These are phyloP conservation scores for Fagopyrum homotropicum DNA, from an alignment of 148 eudicot species.

Conservation along the genomic window DNA sequence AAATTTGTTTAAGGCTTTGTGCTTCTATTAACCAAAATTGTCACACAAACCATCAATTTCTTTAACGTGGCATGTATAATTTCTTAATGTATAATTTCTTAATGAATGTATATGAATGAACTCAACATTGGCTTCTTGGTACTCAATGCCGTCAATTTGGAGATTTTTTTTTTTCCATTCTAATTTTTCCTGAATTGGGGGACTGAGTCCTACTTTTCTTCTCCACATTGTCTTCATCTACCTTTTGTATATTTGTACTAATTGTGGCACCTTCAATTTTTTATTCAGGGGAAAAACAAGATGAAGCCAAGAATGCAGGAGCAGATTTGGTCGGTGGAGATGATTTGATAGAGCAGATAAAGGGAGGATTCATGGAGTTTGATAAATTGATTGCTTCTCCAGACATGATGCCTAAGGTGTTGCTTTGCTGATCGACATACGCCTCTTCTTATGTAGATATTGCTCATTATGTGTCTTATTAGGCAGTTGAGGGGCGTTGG, in stretches of 20 bases:
- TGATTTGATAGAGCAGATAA: slow-evolving; percentile 81
- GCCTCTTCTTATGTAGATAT: slow-evolving; percentile 3
- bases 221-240: not conserved
- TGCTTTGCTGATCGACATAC: slow-evolving; percentile 6
- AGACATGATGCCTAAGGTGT: slow-evolving; percentile 99
- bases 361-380: slow-evolving; percentile 93
- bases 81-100: not conserved
- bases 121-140: not conserved
- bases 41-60: not conserved
- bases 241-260: not conserved
- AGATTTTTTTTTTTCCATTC: not conserved
- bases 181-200: not conserved
- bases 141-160: not conserved
- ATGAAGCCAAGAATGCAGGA: slow-evolving; percentile 93
- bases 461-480: not conserved
- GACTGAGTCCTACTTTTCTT: not conserved
- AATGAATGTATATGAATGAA: not conserved
- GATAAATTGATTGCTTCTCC: slow-evolving; percentile 94
- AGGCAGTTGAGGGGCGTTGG: not conserved
- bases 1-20: not conserved
- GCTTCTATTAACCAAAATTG: not conserved
- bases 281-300: slow-evolving; percentile 76
- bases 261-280: not conserved
- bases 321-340: slow-evolving; percentile 97
- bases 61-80: not conserved